Conservation (phyloP, 2,329 filamentous ascomycete species). For the Penicillium olsonii region DNA sequence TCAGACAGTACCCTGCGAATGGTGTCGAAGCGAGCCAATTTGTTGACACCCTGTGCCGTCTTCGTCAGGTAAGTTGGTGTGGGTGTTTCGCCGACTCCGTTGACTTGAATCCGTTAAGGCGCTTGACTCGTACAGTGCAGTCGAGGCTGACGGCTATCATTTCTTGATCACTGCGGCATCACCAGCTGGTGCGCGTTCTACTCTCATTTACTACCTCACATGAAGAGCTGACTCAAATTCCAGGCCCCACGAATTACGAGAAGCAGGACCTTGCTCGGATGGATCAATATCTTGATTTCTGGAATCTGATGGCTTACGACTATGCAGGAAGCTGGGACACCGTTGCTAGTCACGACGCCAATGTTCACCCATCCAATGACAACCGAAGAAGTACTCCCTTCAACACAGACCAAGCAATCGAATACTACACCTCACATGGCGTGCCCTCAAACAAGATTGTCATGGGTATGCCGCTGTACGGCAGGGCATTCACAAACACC, state of each 20-base stretch:
- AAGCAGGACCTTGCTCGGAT: constrained; percentile 47
- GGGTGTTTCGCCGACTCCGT: background rate
- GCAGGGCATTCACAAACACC: constrained; percentile 78
- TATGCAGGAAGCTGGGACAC: constrained; percentile 79
- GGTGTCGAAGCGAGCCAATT: constrained; percentile 37
- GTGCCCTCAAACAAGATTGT: constrained; percentile 73
- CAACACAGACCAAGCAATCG: constrained; percentile 69
- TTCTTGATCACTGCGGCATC: background rate
- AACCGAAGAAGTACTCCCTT: constrained; percentile 73
- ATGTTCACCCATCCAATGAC: constrained; percentile 63
- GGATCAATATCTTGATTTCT: constrained; percentile 53
- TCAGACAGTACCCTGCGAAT: constrained; percentile 33
- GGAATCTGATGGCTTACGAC: constrained; percentile 78
- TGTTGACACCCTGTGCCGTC: constrained; percentile 19
- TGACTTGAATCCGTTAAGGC: background rate
- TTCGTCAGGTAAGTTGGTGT: background rate
- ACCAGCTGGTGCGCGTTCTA: background rate
- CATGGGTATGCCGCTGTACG: constrained; percentile 91
- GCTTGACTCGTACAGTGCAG: background rate
- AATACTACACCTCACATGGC: constrained; percentile 67
- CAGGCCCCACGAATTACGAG: constrained; percentile 47
- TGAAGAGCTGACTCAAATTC: background rate
- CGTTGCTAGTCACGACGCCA: constrained; percentile 74
- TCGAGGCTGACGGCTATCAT: background rate
- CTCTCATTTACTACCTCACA: background rate